A percentile compares a stretch with the other conserved stretches of the same genome.
Conservation (phyloP, 2,329 filamentous ascomycete species). For the Fusarium mexicanum region DNA sequence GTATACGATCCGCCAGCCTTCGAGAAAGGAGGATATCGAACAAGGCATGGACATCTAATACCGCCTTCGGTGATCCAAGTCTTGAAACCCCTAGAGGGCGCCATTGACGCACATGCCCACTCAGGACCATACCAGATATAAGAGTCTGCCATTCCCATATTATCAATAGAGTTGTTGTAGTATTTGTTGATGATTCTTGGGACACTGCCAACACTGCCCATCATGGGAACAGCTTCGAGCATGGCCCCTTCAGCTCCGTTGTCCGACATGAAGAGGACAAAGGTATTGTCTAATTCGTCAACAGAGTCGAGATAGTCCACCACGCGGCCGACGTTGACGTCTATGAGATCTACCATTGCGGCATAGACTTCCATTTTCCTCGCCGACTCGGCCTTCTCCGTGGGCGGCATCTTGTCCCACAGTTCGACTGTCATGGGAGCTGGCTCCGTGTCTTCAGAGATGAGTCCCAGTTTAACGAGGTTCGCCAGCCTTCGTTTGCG, state of each 20-base stretch:
- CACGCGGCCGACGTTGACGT: conserved; percentile 62
- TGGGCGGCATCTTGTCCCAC: conserved; percentile 9
- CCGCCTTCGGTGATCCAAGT: conserved; percentile 43
- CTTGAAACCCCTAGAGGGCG: conserved; percentile 52
- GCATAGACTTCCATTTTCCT: conserved; percentile 59
- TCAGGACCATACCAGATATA: conserved; percentile 70
- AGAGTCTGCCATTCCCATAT: conserved; percentile 64
- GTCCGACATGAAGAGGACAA: conserved; percentile 8
- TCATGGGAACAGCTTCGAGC: conserved; percentile 65
- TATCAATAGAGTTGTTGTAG: conserved; percentile 62
- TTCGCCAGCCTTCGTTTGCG: conserved; percentile 54
- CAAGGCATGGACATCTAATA: conserved; percentile 28
- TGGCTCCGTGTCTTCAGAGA: conserved; percentile 45
- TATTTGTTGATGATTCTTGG: conserved; percentile 46
- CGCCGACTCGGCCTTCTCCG: conserved; percentile 25
- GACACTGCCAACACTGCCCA: conserved; percentile 28
- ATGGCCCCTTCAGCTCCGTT: conserved; percentile 3
- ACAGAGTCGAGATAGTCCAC: conserved; percentile 56
- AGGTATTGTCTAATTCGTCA: conserved; percentile 1
- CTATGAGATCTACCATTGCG: conserved; percentile 66
- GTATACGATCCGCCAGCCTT: conserved; percentile 47
- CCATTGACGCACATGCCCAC: conserved; percentile 58
- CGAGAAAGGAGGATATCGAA: conserved; percentile 44
- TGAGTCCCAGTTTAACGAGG: conserved; percentile 54
- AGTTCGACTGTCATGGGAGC: conserved; percentile 14